Percentiles rank a stretch among this genome's conserved stretches.
Conservation (phyloP, 352 stramenopile genomes). For the Phytophthora ohioensis region DNA sequence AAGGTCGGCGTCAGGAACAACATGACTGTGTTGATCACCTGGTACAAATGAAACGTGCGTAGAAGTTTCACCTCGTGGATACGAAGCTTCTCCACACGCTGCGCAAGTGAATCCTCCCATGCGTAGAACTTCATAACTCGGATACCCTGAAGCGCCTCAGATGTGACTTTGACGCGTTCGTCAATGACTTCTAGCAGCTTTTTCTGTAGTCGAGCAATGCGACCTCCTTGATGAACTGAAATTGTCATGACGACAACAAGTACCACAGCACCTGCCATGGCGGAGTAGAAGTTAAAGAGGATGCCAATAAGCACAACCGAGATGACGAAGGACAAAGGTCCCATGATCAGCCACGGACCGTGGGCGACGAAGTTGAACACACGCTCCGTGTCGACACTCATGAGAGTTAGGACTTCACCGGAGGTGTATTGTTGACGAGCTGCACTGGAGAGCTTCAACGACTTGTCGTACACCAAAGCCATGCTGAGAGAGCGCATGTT, state of each 20-base stretch:
- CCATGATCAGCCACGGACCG: constrained; percentile 38
- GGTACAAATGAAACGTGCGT: background rate
- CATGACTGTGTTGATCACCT: background rate
- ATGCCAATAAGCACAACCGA: constrained; percentile 37
- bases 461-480: constrained; percentile 48
- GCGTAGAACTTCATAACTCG: background rate
- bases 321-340: constrained; percentile 32
- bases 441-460: constrained; percentile 67
- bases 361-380: constrained; percentile 40
- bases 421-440: constrained; percentile 43
- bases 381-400: constrained; percentile 36
- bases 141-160: background rate
- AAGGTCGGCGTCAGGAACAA: background rate
- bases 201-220: background rate
- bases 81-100: background rate
- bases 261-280: background rate
- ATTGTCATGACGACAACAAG: background rate
- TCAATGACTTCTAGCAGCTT: constrained; percentile 1
- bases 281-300: constrained; percentile 1
- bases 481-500: constrained; percentile 50
- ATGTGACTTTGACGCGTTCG: background rate
- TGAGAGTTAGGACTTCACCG: constrained; percentile 35
- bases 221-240: background rate
- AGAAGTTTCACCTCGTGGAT: background rate
- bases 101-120: background rate